Conservation (phyloP, 176 grass and related monocot genomes). For the Oryza coarctata region DNA sequence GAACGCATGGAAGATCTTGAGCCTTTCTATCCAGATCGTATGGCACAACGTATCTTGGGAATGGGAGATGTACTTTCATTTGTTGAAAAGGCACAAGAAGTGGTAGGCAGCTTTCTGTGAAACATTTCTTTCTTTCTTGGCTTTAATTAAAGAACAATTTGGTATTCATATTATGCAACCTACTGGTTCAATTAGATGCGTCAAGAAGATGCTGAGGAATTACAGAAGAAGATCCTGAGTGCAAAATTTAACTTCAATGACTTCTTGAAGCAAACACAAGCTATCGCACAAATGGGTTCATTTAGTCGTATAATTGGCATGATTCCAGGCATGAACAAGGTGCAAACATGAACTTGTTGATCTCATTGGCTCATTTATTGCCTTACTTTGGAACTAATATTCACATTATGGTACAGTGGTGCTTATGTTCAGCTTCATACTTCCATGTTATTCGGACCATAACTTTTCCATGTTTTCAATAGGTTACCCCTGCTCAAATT, state of each 20-base stretch:
- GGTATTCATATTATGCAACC: constrained; percentile 7
- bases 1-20: constrained; percentile 93
- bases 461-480: constrained; percentile 24
- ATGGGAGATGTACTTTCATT: constrained; percentile 99
- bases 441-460: background rate
- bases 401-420: background rate
- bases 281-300: constrained; percentile 82
- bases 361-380: constrained; percentile 1
- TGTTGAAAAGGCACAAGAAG: constrained; percentile 95
- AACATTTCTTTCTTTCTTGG: constrained; percentile 20
- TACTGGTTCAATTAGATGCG: constrained; percentile 66
- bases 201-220: constrained; percentile 94
- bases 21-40: constrained; percentile 93
- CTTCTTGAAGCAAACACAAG: constrained; percentile 85
- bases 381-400: constrained; percentile 14
- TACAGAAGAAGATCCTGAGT: constrained; percentile 95
- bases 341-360: constrained; percentile 27
- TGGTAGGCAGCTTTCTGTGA: constrained; percentile 49
- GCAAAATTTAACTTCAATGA: constrained; percentile 98
- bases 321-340: constrained; percentile 71
- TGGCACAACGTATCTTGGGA: constrained; percentile 88
- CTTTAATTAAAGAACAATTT: constrained; percentile 9
- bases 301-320: constrained; percentile 56
- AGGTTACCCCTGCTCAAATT: constrained; percentile 95
- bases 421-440: constrained; percentile 2